Evolutionary conservation across 257 asterid species (phyloP), one percentile per base, ranked within the genome.

Genomic region (Solanum commersonii): DNA sequence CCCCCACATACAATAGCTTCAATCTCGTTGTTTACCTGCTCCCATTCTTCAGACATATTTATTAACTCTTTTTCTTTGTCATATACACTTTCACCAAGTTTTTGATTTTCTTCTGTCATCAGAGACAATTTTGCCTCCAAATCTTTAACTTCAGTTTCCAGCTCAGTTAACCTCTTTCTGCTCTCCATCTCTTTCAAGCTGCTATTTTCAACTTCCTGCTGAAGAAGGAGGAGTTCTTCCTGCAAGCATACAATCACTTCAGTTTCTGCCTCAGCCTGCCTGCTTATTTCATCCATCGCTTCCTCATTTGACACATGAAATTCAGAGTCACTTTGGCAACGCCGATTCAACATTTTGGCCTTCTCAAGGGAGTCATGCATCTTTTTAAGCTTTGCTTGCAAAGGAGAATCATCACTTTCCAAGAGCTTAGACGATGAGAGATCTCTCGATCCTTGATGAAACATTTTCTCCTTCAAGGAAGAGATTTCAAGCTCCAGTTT

Each of bases 201-300:
- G 87, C 98, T 92, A 34, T 92, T 92, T 79, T 92, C 93, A 77
- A 93, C 95, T 91, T 95, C 98, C 86, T 94, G 95, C 88, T 94
- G 99, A 93, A 97, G 98, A 83, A 79, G 88, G 82, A 92, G 88
- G 73, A 97, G 99, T 92, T 97, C 99, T 92, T 94, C 98, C 92
- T 97, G 99, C 94, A 97, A 90, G 92, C 98, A 96, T 89, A 97
- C 95, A 95, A 97, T 96, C 88, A 97, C 99, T 92, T 96, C 96
- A 16, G 99, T 96, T 95, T 97, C 99, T 85, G 89, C 98, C 92
- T 97, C 99, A 71, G 95, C 99, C 93, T 97, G 99, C 90, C 89
- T 94, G 44, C 96, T 95, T 67, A 94, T 94, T 91, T 96, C 96
- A 85, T 96, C 99, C 92, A 92, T 91, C 89, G 93, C 98, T 84